phyloP scores from a whole-genome alignment of 1,284 basidiomycete genomes.

The Ustilago cynodontis region DNA sequence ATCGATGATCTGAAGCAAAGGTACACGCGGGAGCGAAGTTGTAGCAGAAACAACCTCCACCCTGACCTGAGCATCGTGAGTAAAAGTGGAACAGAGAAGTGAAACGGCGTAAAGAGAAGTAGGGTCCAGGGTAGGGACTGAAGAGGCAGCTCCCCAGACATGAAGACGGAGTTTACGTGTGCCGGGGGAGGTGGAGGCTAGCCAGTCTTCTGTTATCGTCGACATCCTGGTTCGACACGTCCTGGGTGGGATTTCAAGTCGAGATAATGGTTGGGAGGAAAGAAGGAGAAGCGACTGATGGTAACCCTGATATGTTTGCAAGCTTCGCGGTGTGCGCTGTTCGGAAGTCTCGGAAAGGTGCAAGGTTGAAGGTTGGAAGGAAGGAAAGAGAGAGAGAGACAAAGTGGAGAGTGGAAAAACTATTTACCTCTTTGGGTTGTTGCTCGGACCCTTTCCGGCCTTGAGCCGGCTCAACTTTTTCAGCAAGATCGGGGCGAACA shows the following conservation, averaged over 20 bases:
- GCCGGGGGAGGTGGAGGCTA: slow-evolving; percentile 2
- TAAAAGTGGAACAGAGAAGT: slow-evolving; percentile 47
- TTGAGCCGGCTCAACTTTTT: slow-evolving; percentile 3
- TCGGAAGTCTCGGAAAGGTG: neutral
- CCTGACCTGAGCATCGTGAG: neutral
- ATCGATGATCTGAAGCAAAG: slow-evolving; percentile 43
- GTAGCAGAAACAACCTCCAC: slow-evolving; percentile 43
- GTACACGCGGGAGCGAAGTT: slow-evolving; percentile 46
- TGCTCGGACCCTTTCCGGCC: slow-evolving; percentile 1
- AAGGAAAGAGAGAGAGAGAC: neutral
- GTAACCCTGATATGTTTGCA: neutral
- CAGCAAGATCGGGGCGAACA: neutral
- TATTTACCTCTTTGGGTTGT: neutral
- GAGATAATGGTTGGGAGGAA: neutral
- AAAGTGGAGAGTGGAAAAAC: slow-evolving; percentile 12
- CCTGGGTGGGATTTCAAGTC: neutral
- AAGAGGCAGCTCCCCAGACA: slow-evolving; percentile 37
- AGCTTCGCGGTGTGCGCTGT: neutral
- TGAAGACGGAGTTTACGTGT: slow-evolving; percentile 27
- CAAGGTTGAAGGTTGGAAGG: neutral
- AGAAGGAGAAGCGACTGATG: neutral
- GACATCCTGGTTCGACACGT: neutral
- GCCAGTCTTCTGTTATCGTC: neutral
- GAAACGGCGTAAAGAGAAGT: slow-evolving; percentile 56
- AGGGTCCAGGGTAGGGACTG: slow-evolving; percentile 57